Conservation (phyloP, 176 grass and related monocot genomes). For the Lolium perenne region DNA sequence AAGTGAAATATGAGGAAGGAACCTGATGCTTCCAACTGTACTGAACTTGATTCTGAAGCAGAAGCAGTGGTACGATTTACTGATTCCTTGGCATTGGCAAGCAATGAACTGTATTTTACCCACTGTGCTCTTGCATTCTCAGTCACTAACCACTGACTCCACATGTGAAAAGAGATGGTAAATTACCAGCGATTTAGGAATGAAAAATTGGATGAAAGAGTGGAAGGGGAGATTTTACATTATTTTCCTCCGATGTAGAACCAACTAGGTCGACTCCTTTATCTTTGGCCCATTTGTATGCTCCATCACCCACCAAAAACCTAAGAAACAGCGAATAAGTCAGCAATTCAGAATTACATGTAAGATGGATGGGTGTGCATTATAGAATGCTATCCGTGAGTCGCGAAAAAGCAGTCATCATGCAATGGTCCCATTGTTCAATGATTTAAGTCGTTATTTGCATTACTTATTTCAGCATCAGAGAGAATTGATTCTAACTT, state of each 20-base stretch:
- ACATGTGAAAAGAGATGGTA: constrained; percentile 22
- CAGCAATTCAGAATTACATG: constrained; percentile 9
- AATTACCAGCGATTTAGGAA: constrained; percentile 24
- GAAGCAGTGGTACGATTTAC: constrained; percentile 23
- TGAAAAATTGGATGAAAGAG: constrained; percentile 2
- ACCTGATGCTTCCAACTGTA: constrained; percentile 49
- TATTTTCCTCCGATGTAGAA: constrained; percentile 54
- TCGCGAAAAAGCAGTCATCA: constrained; percentile 4
- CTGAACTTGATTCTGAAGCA: constrained; percentile 49
- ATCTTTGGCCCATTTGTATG: constrained; percentile 73
- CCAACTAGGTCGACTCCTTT: constrained; percentile 65
- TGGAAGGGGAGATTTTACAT: constrained; percentile 47
- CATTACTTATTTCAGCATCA: constrained; percentile 32
- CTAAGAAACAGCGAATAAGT: constrained; percentile 48
- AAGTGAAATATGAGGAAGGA: constrained; percentile 33
- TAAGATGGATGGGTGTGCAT: background rate
- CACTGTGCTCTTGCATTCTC: constrained; percentile 82
- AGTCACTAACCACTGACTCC: constrained; percentile 90
- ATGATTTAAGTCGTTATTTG: constrained; percentile 15
- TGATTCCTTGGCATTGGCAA: constrained; percentile 57
- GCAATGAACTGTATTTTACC: constrained; percentile 75
- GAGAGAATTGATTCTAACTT: constrained; percentile 4
- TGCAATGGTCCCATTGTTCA: constrained; percentile 11
- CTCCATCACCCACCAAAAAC: constrained; percentile 94
- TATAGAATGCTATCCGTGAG: background rate